phyloP scores from a whole-genome alignment of 495 filamentous ascomycete species.

The Lentithecium fluviatile region DNA sequence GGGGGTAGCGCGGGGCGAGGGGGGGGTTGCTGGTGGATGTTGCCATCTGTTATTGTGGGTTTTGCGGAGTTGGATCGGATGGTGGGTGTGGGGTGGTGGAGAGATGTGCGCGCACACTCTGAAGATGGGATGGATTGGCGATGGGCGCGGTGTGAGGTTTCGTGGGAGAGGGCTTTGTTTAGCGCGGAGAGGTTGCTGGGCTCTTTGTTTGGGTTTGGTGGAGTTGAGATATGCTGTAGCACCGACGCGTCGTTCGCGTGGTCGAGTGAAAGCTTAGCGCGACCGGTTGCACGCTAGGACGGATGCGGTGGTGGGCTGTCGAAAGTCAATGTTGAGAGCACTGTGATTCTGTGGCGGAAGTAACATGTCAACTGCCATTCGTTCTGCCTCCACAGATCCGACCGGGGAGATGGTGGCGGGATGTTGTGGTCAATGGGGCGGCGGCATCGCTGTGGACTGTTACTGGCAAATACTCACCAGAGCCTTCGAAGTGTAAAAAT shows the following conservation, averaged over 20 bases:
- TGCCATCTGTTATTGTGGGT: conserved; percentile 22
- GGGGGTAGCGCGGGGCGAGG: conserved; percentile 22
- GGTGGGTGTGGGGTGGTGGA: too few species aligned
- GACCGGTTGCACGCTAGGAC: conserved; percentile 2
- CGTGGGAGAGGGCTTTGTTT: not conserved
- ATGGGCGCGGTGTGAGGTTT: not conserved
- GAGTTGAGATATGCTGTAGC: conserved; percentile 3
- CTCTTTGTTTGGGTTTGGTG: conserved; percentile 16
- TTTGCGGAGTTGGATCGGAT: not conserved
- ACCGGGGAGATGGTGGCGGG: too few species aligned
- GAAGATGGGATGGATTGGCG: not conserved
- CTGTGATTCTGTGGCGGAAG: too few species aligned
- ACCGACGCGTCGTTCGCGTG: conserved; percentile 17
- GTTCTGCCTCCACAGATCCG: too few species aligned
- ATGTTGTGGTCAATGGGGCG: too few species aligned
- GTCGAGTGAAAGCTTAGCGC: conserved; percentile 1
- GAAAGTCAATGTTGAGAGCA: too few species aligned
- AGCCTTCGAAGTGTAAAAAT: too few species aligned
- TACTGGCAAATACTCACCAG: too few species aligned
- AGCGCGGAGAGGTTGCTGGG: not conserved
- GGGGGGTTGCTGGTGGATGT: conserved; percentile 27
- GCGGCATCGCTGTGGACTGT: too few species aligned
- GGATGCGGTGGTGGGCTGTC: not conserved
- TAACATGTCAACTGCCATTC: too few species aligned
- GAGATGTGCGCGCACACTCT: too few species aligned